These are phyloP conservation scores for Penicillium bovifimosum DNA, from an alignment of 495 filamentous ascomycete species.

Conservation along the genomic window DNA sequence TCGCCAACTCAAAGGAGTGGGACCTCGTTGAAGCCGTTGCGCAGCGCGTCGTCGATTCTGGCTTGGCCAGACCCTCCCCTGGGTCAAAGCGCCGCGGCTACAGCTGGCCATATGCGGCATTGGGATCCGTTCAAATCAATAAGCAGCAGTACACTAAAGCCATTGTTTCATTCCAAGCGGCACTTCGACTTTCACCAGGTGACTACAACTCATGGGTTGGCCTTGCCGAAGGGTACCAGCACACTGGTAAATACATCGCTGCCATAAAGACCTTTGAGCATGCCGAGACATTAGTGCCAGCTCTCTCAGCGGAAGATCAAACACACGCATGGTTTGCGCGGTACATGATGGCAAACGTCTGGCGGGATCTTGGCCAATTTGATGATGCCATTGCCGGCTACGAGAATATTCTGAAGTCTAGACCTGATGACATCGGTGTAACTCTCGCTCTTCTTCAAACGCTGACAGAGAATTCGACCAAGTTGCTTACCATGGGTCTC, in stretches of 20 bases:
- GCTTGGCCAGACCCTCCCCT: constrained; percentile 79
- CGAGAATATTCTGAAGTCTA: constrained; percentile 56
- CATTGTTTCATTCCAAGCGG: constrained; percentile 84
- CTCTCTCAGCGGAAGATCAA: constrained; percentile 36
- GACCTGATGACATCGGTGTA: constrained; percentile 76
- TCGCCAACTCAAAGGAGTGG: constrained; percentile 89
- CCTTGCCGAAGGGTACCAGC: constrained; percentile 91
- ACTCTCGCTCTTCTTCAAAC: constrained; percentile 82
- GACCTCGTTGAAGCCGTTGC: constrained; percentile 90
- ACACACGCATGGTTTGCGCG: constrained; percentile 85
- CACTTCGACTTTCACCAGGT: constrained; percentile 72
- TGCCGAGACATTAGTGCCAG: constrained; percentile 60
- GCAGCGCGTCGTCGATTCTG: constrained; percentile 87
- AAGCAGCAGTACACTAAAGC: constrained; percentile 84
- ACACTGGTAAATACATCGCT: constrained; percentile 85
- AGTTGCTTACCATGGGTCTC: constrained; percentile 70
- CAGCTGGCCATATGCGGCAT: constrained; percentile 94
- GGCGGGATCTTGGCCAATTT: constrained; percentile 83
- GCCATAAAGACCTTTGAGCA: constrained; percentile 87
- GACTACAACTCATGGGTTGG: constrained; percentile 97
- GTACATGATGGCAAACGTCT: constrained; percentile 95
- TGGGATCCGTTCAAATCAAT: constrained; percentile 95
- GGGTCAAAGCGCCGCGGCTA: constrained; percentile 85
- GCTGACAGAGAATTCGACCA: constrained; percentile 71
- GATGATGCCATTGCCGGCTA: constrained; percentile 77